Percentiles rank a stretch among this genome's conserved stretches.
phyloP scores from a whole-genome alignment of 805 yeast genomes.

The Monosporozyma servazzii region DNA sequence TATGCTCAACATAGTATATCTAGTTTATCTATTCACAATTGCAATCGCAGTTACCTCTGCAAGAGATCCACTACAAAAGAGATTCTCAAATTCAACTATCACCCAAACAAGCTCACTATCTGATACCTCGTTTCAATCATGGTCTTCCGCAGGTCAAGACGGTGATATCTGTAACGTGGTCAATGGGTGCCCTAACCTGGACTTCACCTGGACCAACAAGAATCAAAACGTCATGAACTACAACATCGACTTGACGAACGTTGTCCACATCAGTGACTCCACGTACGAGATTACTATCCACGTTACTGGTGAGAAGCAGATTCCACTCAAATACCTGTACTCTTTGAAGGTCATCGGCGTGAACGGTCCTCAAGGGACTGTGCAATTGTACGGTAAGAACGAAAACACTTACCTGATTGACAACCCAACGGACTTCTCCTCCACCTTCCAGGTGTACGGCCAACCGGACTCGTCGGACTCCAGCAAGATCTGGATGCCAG shows the following conservation, averaged over 20 bases:
- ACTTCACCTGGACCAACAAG: conserved; percentile 8
- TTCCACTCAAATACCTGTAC: conserved; percentile 11
- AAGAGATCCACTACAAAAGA: neutral
- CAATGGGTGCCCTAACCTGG: conserved; percentile 14
- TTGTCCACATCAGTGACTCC: conserved; percentile 8
- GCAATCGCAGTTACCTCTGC: neutral
- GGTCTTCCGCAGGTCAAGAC: neutral
- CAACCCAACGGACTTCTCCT: conserved; percentile 16
- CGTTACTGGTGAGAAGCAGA: conserved; percentile 10
- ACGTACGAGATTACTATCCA: conserved; percentile 15
- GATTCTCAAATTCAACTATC: neutral
- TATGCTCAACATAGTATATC: neutral
- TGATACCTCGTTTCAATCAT: no score
- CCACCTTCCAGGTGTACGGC: conserved; percentile 14
- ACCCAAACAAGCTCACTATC: no score
- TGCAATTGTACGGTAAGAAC: conserved; percentile 13
- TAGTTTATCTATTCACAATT: neutral
- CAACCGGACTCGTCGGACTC: conserved; percentile 1
- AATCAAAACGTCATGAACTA: conserved; percentile 8
- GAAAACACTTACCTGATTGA: conserved; percentile 8
- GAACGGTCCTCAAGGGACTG: conserved; percentile 11
- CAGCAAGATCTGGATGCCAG: conserved; percentile 14
- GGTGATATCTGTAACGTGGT: neutral
- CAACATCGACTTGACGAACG: conserved; percentile 9
- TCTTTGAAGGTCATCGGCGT: conserved; percentile 13